Percentiles rank a stretch among this genome's conserved stretches.
These are phyloP conservation scores for Paxillus rubicundulus DNA, from an alignment of 768 basidiomycete genomes.

Conservation along the genomic window DNA sequence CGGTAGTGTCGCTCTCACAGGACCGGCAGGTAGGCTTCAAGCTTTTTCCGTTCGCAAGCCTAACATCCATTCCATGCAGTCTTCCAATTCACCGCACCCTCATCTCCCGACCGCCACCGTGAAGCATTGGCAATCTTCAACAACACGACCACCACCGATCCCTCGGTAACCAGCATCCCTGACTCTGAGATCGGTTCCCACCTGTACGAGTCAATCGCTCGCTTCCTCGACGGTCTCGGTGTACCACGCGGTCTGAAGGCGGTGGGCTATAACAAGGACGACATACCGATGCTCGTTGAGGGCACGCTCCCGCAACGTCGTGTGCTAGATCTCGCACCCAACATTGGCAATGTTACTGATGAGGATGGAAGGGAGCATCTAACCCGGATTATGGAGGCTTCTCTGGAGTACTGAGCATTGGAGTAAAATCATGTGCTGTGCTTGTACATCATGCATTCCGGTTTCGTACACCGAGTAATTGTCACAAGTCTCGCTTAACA, in stretches of 20 bases:
- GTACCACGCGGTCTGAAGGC: conserved; percentile 85
- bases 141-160: conserved; percentile 58
- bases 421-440: background rate
- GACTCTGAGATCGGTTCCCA: conserved; percentile 77
- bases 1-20: conserved; percentile 78
- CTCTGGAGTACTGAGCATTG: conserved; percentile 65
- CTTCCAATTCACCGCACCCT: conserved; percentile 94
- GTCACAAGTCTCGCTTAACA: too few species aligned
- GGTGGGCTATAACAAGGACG: conserved; percentile 67
- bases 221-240: conserved; percentile 81
- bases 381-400: conserved; percentile 73
- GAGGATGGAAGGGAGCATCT: conserved; percentile 84
- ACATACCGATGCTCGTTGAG: conserved; percentile 76
- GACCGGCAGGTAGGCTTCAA: conserved; percentile 63
- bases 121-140: conserved; percentile 85
- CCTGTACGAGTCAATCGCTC: conserved; percentile 82
- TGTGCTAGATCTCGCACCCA: conserved; percentile 90
- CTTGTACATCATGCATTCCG: too few species aligned
- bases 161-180: conserved; percentile 68
- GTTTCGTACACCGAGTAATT: too few species aligned
- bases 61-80: conserved; percentile 41
- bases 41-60: conserved; percentile 5
- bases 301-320: conserved; percentile 91
- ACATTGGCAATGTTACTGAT: conserved; percentile 78
- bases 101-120: conserved; percentile 87